phyloP scores from a whole-genome alignment of 2,329 filamentous ascomycete species.

The Samsoniella hepiali region DNA sequence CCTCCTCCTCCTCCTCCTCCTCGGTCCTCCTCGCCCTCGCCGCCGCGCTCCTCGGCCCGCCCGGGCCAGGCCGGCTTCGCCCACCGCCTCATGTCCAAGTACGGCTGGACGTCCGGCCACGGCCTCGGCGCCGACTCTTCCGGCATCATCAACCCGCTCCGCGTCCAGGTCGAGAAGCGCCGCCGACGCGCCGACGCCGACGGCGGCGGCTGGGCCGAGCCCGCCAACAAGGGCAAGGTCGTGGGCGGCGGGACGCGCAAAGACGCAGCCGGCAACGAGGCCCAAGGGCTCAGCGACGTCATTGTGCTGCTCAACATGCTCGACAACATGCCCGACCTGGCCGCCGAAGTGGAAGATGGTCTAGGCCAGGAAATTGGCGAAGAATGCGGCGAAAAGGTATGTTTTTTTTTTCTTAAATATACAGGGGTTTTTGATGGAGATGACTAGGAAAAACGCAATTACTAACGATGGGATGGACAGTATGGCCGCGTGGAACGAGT shows the following conservation, averaged over 20 bases:
- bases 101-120: constrained; percentile 86
- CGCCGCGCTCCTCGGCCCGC: constrained; percentile 51
- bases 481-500: constrained; percentile 82
- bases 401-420: constrained; percentile 16
- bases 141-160: constrained; percentile 81
- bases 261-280: constrained; percentile 42
- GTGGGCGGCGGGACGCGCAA: constrained; percentile 72
- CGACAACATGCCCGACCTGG: constrained; percentile 72
- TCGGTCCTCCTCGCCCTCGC: constrained; percentile 29
- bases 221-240: constrained; percentile 71
- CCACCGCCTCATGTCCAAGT: constrained; percentile 84
- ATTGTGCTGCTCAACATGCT: constrained; percentile 83
- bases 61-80: constrained; percentile 85
- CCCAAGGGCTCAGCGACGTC: constrained; percentile 75
- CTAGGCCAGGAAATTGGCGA: constrained; percentile 94
- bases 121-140: constrained; percentile 79
- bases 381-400: constrained; percentile 77
- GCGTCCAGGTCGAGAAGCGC: constrained; percentile 80
- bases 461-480: constrained; percentile 41
- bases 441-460: no score
- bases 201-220: constrained; percentile 72
- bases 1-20: constrained; percentile 34
- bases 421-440: no score
- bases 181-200: constrained; percentile 76
- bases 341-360: constrained; percentile 69